Base-by-base conservation (phyloP, 1,139 yeast genomes). In the Suhomyces bolitotheri region DNA sequence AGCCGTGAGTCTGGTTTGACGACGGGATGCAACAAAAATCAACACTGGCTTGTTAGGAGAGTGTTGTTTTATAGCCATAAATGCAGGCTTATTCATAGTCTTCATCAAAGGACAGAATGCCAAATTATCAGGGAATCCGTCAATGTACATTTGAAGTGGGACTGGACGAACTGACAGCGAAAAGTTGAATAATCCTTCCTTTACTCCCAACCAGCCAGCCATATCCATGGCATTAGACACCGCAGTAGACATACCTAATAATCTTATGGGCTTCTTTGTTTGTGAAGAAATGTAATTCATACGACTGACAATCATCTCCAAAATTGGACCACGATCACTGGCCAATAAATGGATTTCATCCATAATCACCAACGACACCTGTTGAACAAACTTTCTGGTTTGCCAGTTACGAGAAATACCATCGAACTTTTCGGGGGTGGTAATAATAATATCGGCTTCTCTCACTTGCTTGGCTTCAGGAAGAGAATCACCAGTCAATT, bases 391-490 rank as follows among this genome's bases (percentile, higher is more conserved):
- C 50, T 80, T 82, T 59, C 97, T 78, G 0, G 96, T 84, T 56
- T 89, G 95, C 98, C 98, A 94, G 54, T 87, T 89, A 76, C 98
- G 92, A 17, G 96, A 86, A 39, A 94, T 89, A 78, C 98, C 98
- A 66, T 94, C 98, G 58, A 92, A 94, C 60, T 94, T 94, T 64
- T 94, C 98, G 0, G 99, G 98, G 0, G 98, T 94, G 0, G 98
- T 92, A 47, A 94, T 84, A 37, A 94, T 85, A 23, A 94, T 88
- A 47, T 92, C 94, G 0, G 98, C 95, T 36, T 80, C 85, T 36
- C 83, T 72, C n/a, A 94, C 87, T 41, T 85, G 95, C 35, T 71
- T 71, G 0, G 95, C 85, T 38, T 85, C 96, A 0, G 98, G 98
- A 32, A 89, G 74, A 14, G 96, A 88, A 56, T 92, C 99, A 66